A percentile compares a stretch with the other conserved stretches of the same genome.
Conservation (phyloP, 164 flowering plant genomes). For the Chloranthus sessilifolius region DNA sequence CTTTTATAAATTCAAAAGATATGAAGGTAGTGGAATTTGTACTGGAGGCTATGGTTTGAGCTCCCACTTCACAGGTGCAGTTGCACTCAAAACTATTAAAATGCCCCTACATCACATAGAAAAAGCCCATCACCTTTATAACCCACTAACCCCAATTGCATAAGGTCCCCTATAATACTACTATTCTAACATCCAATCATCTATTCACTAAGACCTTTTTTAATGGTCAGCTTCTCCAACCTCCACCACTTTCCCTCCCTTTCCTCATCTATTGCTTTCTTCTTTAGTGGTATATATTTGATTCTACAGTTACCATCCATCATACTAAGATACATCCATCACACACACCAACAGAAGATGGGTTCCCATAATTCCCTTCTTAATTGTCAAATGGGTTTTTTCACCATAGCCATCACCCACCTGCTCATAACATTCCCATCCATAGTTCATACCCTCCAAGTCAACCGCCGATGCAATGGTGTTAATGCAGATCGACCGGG, state of each 20-base stretch:
- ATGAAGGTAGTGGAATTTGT: background rate
- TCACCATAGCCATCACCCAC: conserved; percentile 1
- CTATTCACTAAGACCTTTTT: background rate
- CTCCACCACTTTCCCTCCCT: conserved; percentile 7
- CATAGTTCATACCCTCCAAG: conserved; percentile 9
- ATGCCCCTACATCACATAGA: conserved; percentile 3
- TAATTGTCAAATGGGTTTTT: conserved; percentile 9
- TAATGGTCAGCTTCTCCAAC: conserved; percentile 6
- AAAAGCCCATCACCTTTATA: conserved; percentile 10
- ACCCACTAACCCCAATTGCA: conserved; percentile 15
- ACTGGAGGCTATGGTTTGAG: conserved; percentile 1
- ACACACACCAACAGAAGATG: conserved; percentile 3
- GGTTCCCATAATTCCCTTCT: too few species aligned
- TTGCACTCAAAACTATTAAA: conserved; percentile 3
- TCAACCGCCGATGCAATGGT: conserved; percentile 6
- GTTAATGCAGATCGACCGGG: conserved; percentile 12
- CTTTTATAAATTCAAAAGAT: conserved; percentile 9
- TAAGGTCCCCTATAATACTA: conserved; percentile 6
- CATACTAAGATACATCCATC: conserved; percentile 5
- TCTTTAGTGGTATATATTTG: conserved; percentile 1
- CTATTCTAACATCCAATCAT: conserved; percentile 3
- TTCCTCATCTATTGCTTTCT: background rate
- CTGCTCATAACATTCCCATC: conserved; percentile 12
- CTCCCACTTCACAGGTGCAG: conserved; percentile 7
- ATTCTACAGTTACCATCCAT: background rate